A percentile compares a stretch with the other conserved stretches of the same genome.
Evolutionary conservation across 2,329 filamentous ascomycete genomes (phyloP).

Genomic region (Fusarium buxicola): DNA sequence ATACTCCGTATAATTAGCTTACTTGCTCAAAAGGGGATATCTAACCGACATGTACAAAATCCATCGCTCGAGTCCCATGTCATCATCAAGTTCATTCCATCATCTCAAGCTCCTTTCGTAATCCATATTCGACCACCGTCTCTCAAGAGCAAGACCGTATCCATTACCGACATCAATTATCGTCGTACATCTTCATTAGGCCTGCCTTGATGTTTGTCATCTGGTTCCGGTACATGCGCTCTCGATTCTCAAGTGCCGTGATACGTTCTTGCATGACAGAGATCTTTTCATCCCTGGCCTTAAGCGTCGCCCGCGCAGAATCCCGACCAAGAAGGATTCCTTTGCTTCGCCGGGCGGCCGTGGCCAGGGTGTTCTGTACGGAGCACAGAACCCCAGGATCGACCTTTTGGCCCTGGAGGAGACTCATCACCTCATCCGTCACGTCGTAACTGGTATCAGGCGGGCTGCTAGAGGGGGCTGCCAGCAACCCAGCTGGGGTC

Average conservation of each 20-base stretch:
- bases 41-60: slow-evolving; percentile 9
- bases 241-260: slow-evolving; percentile 54
- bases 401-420: slow-evolving; percentile 60
- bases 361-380: slow-evolving; percentile 61
- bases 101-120: not conserved
- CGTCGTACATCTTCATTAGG: slow-evolving; percentile 53
- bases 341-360: slow-evolving; percentile 67
- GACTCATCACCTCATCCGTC: slow-evolving; percentile 60
- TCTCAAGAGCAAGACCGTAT: not conserved
- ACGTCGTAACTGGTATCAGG: slow-evolving; percentile 49
- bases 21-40: slow-evolving; percentile 31
- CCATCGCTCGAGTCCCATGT: not conserved
- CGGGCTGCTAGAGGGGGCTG: slow-evolving; percentile 29
- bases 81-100: not conserved
- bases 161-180: slow-evolving; percentile 38
- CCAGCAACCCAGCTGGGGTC: slow-evolving; percentile 4
- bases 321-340: slow-evolving; percentile 75
- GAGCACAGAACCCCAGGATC: slow-evolving; percentile 50
- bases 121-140: not conserved
- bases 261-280: slow-evolving; percentile 53
- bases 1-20: too few relatives aligned
- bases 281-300: slow-evolving; percentile 67
- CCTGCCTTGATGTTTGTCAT: slow-evolving; percentile 54
- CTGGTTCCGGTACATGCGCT: slow-evolving; percentile 47
- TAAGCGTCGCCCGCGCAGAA: slow-evolving; percentile 70